A percentile compares a stretch with the other conserved stretches of the same genome.
phyloP scores from a whole-genome alignment of 768 basidiomycete genomes.

The Boletellus sp. region DNA sequence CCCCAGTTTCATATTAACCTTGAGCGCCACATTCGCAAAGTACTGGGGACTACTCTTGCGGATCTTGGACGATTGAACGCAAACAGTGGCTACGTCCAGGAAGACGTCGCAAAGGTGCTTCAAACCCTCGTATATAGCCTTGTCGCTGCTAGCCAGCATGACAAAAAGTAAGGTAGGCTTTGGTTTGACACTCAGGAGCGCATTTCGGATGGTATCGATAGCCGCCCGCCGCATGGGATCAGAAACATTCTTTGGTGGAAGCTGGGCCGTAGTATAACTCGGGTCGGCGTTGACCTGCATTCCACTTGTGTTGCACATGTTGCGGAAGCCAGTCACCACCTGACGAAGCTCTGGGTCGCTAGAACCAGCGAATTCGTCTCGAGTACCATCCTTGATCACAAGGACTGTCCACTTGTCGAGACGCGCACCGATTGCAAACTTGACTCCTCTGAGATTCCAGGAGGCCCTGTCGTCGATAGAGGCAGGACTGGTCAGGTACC shows the following conservation, averaged over 20 bases:
- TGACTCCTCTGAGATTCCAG: slow-evolving; percentile 54
- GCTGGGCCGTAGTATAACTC: slow-evolving; percentile 33
- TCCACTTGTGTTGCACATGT: slow-evolving; percentile 63
- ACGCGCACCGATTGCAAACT: slow-evolving; percentile 54
- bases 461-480: slow-evolving; percentile 44
- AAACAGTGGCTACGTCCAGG: slow-evolving; percentile 58
- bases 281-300: slow-evolving; percentile 44
- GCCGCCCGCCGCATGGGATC: slow-evolving; percentile 56
- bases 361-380: slow-evolving; percentile 57
- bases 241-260: slow-evolving; percentile 48
- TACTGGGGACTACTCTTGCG: slow-evolving; percentile 57
- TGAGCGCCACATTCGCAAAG: slow-evolving; percentile 53
- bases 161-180: slow-evolving; percentile 46
- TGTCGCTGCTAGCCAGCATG: slow-evolving; percentile 45
- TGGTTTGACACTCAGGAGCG: slow-evolving; percentile 36
- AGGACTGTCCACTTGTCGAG: slow-evolving; percentile 67
- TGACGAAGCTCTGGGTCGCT: slow-evolving; percentile 51
- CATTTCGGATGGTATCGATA: slow-evolving; percentile 40
- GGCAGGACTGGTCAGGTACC: slow-evolving; percentile 33
- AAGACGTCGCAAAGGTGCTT: slow-evolving; percentile 51
- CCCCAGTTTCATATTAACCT: slow-evolving; percentile 54
- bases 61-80: slow-evolving; percentile 70
- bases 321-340: slow-evolving; percentile 49
- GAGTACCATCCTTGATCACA: slow-evolving; percentile 53
- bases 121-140: slow-evolving; percentile 47